Conservation (phyloP, 805 yeast species). For the Danielia oregonensis region DNA sequence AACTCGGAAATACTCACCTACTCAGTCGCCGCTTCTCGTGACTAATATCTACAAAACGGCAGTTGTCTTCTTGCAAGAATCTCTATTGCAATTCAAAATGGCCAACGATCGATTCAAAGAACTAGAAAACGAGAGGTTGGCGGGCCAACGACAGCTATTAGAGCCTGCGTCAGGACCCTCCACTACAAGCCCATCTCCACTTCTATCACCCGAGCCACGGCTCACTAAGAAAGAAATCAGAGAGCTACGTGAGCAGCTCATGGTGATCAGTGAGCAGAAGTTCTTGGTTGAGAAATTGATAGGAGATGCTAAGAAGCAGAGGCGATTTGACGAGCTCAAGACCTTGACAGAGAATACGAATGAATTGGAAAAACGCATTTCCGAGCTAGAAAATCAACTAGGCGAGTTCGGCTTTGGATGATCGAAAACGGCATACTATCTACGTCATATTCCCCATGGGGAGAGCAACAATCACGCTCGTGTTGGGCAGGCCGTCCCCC, state of each 20-base stretch:
- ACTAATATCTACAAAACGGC: constrained; percentile 56
- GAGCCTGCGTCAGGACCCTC: not conserved
- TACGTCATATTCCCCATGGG: too few relatives aligned
- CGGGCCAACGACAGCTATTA: constrained; percentile 5
- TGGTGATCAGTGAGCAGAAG: constrained; percentile 84
- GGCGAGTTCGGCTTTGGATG: constrained; percentile 50
- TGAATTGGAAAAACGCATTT: constrained; percentile 53
- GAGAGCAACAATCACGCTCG: too few relatives aligned
- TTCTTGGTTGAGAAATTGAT: constrained; percentile 68
- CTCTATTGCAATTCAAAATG: constrained; percentile 60
- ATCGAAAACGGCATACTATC: not conserved
- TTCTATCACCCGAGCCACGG: constrained; percentile 16
- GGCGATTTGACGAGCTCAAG: constrained; percentile 74
- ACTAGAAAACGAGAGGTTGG: constrained; percentile 20
- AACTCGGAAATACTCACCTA: constrained; percentile 1
- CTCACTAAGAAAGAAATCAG: constrained; percentile 53
- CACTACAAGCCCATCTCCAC: not conserved
- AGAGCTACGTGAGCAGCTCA: constrained; percentile 63
- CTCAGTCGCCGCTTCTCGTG: constrained; percentile 23
- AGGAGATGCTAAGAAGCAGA: constrained; percentile 53
- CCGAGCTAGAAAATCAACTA: constrained; percentile 42
- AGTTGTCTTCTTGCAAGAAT: constrained; percentile 60
- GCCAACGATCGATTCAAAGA: constrained; percentile 46
- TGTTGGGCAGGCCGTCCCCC: too few relatives aligned
- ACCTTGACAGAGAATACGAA: constrained; percentile 54